A percentile compares a stretch with the other conserved stretches of the same genome.
phyloP scores from a whole-genome alignment of 2,329 filamentous ascomycete species.

The Lachnellula occidentalis region DNA sequence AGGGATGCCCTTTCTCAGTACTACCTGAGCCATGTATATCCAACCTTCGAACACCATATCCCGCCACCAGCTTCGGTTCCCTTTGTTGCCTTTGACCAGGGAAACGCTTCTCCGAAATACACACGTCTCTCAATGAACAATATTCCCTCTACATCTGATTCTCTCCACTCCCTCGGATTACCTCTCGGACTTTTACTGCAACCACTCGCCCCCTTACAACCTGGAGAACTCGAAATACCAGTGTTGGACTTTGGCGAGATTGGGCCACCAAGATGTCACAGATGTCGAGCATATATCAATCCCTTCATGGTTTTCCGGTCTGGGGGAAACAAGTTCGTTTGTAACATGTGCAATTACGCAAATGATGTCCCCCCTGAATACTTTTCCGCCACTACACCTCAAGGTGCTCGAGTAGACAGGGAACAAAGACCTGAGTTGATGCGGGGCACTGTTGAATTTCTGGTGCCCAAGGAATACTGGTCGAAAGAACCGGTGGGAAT shows the following conservation, averaged over 20 bases:
- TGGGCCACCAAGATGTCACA: conserved; percentile 83
- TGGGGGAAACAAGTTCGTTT: conserved; percentile 93
- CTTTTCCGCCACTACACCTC: conserved; percentile 83
- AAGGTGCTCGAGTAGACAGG: conserved; percentile 81
- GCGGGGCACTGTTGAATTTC: conserved; percentile 89
- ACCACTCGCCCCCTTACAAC: conserved; percentile 74
- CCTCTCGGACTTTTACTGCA: conserved; percentile 86
- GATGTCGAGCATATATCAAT: conserved; percentile 96
- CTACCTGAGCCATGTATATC: conserved; percentile 83
- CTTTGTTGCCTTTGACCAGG: conserved; percentile 92
- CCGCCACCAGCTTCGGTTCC: conserved; percentile 84
- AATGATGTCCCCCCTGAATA: conserved; percentile 93
- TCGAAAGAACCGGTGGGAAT: conserved; percentile 86
- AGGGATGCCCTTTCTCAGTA: conserved; percentile 77
- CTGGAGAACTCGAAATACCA: conserved; percentile 81
- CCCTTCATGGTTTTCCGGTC: conserved; percentile 97
- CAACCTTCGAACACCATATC: conserved; percentile 90
- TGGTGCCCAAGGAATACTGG: conserved; percentile 98
- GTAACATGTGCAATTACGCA: conserved; percentile 95
- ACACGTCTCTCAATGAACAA: conserved; percentile 88
- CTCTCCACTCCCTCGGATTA: conserved; percentile 71
- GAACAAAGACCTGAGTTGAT: conserved; percentile 84
- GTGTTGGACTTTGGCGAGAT: conserved; percentile 90
- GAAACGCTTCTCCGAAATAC: conserved; percentile 92
- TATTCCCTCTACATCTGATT: conserved; percentile 78